phyloP scores from a whole-genome alignment of 345 rosid species.

The Laguncularia racemosa region DNA sequence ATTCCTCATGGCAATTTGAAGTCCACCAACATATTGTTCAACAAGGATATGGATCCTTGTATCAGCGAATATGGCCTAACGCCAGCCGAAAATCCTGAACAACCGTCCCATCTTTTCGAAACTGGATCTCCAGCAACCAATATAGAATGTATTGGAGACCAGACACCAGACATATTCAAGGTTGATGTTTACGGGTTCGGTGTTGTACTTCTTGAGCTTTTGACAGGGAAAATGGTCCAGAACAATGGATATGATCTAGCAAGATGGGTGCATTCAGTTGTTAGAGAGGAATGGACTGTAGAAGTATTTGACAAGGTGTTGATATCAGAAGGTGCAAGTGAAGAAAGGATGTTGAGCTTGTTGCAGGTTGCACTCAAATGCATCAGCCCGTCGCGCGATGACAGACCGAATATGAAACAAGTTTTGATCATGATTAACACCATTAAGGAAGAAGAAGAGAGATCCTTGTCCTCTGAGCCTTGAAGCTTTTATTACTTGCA shows the following conservation, averaged over 20 bases:
- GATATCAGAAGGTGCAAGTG: slow-evolving; percentile 33
- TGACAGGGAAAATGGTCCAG: slow-evolving; percentile 49
- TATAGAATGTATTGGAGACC: not conserved
- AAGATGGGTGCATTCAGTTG: slow-evolving; percentile 44
- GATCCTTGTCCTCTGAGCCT: slow-evolving; percentile 18
- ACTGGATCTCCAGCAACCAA: slow-evolving; percentile 1
- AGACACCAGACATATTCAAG: slow-evolving; percentile 17
- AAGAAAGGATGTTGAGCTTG: slow-evolving; percentile 51
- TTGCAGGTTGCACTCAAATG: slow-evolving; percentile 44
- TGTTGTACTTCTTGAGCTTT: slow-evolving; percentile 54
- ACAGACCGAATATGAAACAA: slow-evolving; percentile 36
- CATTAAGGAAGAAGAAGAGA: slow-evolving; percentile 42
- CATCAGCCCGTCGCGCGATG: slow-evolving; percentile 25
- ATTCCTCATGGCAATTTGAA: slow-evolving; percentile 65
- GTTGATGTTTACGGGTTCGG: slow-evolving; percentile 37
- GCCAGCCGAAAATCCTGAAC: slow-evolving; percentile 22
- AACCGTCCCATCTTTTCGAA: slow-evolving; percentile 10
- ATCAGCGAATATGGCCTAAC: slow-evolving; percentile 54
- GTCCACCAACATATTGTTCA: slow-evolving; percentile 45
- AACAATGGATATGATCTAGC: slow-evolving; percentile 37
- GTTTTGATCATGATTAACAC: slow-evolving; percentile 24
- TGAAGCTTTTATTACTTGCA: too few relatives aligned
- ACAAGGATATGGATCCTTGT: slow-evolving; percentile 41
- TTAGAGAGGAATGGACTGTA: slow-evolving; percentile 56
- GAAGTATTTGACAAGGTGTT: slow-evolving; percentile 48